Percentiles rank a stretch among this genome's conserved stretches.
Evolutionary conservation across 2,329 filamentous ascomycete genomes (phyloP).

Genomic region (Didymella pinodella): DNA sequence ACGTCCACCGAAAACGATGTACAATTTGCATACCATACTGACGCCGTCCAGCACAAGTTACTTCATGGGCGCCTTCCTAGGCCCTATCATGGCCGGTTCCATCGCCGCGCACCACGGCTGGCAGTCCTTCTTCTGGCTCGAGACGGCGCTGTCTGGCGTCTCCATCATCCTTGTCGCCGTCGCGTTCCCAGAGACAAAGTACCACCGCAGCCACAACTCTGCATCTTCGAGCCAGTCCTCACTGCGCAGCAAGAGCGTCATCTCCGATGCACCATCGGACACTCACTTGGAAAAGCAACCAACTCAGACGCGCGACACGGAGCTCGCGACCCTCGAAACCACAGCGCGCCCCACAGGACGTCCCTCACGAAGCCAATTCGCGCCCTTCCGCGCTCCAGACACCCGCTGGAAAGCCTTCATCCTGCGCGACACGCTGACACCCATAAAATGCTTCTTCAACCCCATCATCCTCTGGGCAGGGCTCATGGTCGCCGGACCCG

Average conservation of each 20-base stretch:
- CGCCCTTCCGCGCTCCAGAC: constrained; percentile 49
- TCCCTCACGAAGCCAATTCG: constrained; percentile 52
- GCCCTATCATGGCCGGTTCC: constrained; percentile 55
- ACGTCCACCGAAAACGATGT: constrained; percentile 16
- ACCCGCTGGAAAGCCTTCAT: constrained; percentile 53
- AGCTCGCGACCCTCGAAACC: constrained; percentile 29
- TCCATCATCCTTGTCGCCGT: constrained; percentile 52
- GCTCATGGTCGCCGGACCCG: constrained; percentile 47
- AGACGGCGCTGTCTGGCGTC: constrained; percentile 51
- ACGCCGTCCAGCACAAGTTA: constrained; percentile 46
- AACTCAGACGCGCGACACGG: constrained; percentile 14
- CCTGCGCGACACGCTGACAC: constrained; percentile 52
- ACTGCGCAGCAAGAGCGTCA: constrained; percentile 2
- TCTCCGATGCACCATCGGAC: constrained; percentile 8
- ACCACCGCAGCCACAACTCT: constrained; percentile 39
- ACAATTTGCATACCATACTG: background rate
- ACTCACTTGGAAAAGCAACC: constrained; percentile 40
- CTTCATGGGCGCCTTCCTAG: constrained; percentile 55
- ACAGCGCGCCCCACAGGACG: constrained; percentile 44
- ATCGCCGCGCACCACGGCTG: constrained; percentile 55
- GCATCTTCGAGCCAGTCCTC: constrained; percentile 12
- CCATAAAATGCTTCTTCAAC: constrained; percentile 55
- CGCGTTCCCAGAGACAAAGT: constrained; percentile 56
- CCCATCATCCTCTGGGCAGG: constrained; percentile 54
- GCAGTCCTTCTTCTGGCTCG: constrained; percentile 59